Conservation (phyloP, 352 stramenopile species). For the Phytophthora lateralis region DNA sequence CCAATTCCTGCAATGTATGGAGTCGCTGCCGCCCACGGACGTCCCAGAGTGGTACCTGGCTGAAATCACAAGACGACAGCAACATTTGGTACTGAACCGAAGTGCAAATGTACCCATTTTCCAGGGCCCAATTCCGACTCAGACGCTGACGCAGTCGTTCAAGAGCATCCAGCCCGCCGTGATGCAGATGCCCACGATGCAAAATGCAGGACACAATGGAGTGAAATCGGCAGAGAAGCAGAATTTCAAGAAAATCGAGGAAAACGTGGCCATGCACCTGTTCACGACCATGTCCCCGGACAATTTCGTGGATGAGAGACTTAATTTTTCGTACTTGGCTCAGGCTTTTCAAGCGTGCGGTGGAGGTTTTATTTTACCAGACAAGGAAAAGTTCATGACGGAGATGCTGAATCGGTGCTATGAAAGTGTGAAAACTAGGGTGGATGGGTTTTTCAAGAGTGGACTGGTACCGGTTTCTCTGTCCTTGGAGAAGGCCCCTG, state of each 20-base stretch:
- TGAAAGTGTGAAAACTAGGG: constrained; percentile 21
- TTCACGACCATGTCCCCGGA: constrained; percentile 32
- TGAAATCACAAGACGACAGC: constrained; percentile 44
- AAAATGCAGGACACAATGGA: constrained; percentile 1
- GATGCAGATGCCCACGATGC: constrained; percentile 1
- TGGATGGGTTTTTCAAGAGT: constrained; percentile 34
- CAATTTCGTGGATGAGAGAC: constrained; percentile 14
- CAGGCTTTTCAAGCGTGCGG: constrained; percentile 15
- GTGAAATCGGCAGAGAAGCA: not conserved
- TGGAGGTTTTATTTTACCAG: constrained; percentile 4
- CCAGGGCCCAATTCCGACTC: constrained; percentile 14
- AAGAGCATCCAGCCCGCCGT: constrained; percentile 24
- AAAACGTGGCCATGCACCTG: constrained; percentile 45
- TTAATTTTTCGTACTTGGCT: constrained; percentile 20
- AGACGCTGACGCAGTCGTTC: constrained; percentile 13
- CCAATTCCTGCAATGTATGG: constrained; percentile 51
- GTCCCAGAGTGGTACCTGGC: constrained; percentile 59
- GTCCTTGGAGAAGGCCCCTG: constrained; percentile 19
- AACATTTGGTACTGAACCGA: constrained; percentile 3
- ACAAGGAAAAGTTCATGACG: constrained; percentile 33
- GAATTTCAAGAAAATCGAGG: constrained; percentile 23
- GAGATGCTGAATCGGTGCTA: constrained; percentile 41
- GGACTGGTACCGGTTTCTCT: constrained; percentile 32
- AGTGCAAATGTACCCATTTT: constrained; percentile 5
- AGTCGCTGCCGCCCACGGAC: constrained; percentile 24